phyloP scores from a whole-genome alignment of 208 protist species.

The Crithidia thermophila region DNA sequence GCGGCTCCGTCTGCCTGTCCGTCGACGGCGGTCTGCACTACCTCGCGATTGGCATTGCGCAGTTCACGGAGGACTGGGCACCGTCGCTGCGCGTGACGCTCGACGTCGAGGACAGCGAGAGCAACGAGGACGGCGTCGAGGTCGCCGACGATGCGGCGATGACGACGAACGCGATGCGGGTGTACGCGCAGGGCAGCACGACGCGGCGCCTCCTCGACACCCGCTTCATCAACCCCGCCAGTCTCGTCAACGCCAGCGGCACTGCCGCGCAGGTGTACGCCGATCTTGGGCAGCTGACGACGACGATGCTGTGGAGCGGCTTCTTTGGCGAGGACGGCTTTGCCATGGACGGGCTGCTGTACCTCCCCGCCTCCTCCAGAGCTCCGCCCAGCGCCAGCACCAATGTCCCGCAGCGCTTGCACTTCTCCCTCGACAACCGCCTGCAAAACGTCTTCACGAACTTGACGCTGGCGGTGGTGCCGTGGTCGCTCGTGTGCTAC shows the following conservation, averaged over 20 bases:
- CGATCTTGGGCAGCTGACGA: conserved; percentile 41
- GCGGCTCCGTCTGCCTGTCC: conserved; percentile 66
- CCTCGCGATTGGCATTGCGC: conserved; percentile 59
- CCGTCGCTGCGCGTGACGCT: conserved; percentile 54
- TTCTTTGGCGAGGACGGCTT: conserved; percentile 57
- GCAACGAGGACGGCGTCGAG: conserved; percentile 18
- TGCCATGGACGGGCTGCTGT: conserved; percentile 49
- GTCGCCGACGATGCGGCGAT: conserved; percentile 1
- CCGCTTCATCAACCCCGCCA: conserved; percentile 37
- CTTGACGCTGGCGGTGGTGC: conserved; percentile 24
- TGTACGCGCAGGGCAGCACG: conserved; percentile 58
- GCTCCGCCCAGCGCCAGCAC: background rate
- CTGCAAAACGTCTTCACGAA: conserved; percentile 25
- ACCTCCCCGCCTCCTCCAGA: conserved; percentile 42
- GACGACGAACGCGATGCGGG: conserved; percentile 23
- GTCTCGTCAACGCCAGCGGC: background rate
- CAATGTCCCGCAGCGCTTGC: conserved; percentile 23
- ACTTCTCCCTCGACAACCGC: conserved; percentile 36
- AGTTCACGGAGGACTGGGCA: conserved; percentile 64
- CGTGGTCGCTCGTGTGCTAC: conserved; percentile 48
- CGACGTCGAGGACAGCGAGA: conserved; percentile 24
- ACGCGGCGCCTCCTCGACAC: conserved; percentile 48
- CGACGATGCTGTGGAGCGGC: conserved; percentile 64
- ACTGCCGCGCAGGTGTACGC: conserved; percentile 18
- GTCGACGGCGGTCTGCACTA: conserved; percentile 69